These are phyloP conservation scores for Orbilia brochopaga DNA, from an alignment of 2,329 filamentous ascomycete genomes.

Conservation along the genomic window DNA sequence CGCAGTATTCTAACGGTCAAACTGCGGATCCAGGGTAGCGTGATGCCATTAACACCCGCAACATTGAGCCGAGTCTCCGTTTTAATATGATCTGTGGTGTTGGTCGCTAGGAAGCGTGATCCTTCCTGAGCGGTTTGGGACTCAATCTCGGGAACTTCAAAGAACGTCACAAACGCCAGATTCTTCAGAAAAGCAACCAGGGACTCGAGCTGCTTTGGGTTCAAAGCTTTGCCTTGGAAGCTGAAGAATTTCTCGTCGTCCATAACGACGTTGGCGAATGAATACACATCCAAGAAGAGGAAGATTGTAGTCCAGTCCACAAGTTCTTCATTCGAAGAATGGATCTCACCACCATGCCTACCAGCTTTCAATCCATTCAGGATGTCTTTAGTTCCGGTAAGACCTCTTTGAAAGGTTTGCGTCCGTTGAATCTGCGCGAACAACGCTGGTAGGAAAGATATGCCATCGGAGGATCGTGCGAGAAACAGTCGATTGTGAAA, in stretches of 20 bases:
- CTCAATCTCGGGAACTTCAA: constrained; percentile 73
- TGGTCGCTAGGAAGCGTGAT: constrained; percentile 19
- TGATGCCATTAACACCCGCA: constrained; percentile 79
- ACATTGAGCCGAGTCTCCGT: constrained; percentile 75
- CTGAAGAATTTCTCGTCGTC: constrained; percentile 96
- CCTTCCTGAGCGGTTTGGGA: constrained; percentile 56
- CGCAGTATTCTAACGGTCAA: constrained; percentile 59
- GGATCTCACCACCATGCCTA: background rate
- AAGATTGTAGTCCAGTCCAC: constrained; percentile 87
- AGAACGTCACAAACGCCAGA: constrained; percentile 85
- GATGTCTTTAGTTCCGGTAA: constrained; percentile 10
- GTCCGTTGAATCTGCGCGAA: constrained; percentile 22
- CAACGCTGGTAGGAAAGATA: constrained; percentile 10
- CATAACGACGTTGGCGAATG: constrained; percentile 87
- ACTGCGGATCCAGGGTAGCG: constrained; percentile 66
- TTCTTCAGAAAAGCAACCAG: constrained; percentile 88
- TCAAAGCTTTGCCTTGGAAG: constrained; percentile 67
- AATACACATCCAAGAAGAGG: constrained; percentile 91
- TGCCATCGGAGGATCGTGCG: constrained; percentile 21
- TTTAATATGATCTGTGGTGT: constrained; percentile 66
- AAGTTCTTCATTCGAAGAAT: background rate
- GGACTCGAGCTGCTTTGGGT: constrained; percentile 71
- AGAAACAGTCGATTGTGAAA: constrained; percentile 44
- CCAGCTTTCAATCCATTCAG: constrained; percentile 25
- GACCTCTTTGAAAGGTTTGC: constrained; percentile 15